Conservation (phyloP, 768 basidiomycete species). For the Tylopilus felleus region DNA sequence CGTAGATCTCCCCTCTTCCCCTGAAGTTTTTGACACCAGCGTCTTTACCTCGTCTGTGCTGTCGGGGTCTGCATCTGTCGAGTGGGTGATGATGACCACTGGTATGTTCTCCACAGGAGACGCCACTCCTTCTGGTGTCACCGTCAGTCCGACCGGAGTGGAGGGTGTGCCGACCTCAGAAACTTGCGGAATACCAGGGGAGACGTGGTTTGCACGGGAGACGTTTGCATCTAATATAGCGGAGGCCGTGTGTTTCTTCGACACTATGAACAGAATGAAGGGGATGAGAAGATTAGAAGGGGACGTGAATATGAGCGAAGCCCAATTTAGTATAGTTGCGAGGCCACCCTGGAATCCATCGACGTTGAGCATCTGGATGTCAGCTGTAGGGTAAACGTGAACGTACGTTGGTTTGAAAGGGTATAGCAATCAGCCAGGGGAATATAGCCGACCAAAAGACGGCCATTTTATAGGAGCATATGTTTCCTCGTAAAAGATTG, state of each 20-base stretch:
- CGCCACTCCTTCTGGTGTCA: not conserved
- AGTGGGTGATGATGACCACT: slow-evolving; percentile 18
- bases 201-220: not conserved
- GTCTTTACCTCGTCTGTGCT: slow-evolving; percentile 3
- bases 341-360: slow-evolving; percentile 9
- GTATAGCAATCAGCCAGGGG: slow-evolving; percentile 24
- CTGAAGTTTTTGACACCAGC: slow-evolving; percentile 3
- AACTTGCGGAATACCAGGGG: not conserved
- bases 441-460: slow-evolving; percentile 24
- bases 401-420: slow-evolving; percentile 25
- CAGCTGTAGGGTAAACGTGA: not conserved
- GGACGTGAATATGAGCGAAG: slow-evolving; percentile 23
- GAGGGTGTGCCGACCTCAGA: not conserved
- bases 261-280: slow-evolving; percentile 19
- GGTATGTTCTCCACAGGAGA: slow-evolving; percentile 10
- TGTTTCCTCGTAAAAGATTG: slow-evolving; percentile 23
- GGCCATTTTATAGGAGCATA: slow-evolving; percentile 22
- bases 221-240: slow-evolving; percentile 18
- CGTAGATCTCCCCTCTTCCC: not conserved
- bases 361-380: not conserved
- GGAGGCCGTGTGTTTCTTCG: slow-evolving; percentile 18
- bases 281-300: slow-evolving; percentile 24
- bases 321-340: slow-evolving; percentile 21
- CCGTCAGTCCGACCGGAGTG: not conserved
- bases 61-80: not conserved